Evolutionary conservation across 768 basidiomycete genomes (phyloP), one percentile per base, ranked within the genome.

Genomic region (Erythrobasidium yunnanense): DNA sequence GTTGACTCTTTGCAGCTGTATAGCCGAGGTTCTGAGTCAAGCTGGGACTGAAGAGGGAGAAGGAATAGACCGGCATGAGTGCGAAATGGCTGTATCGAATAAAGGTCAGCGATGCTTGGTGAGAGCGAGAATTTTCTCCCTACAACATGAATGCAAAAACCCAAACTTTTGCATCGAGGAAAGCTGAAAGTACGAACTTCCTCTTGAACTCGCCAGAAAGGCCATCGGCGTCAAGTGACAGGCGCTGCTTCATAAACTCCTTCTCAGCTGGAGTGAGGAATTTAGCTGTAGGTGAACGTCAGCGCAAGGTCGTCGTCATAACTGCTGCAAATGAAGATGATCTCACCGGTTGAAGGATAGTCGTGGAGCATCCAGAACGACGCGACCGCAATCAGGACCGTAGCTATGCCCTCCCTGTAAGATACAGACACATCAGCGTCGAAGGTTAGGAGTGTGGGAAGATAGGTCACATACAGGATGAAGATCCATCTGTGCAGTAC

Each of bases 361-460:
- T 88, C 87, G 71, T 87, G 83, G 66, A 88, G 82, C 72, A 88
- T 82, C 80, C 81, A 88, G 77, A 83, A 88, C 1, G 86, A 87
- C 8, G 78, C 74, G 23, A 74, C 73, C 7, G 84, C 85, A 4
- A 84, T 85, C n/a, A 87, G 17, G 25, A 87, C 79, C 0, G 87
- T 87, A 15, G 77, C 77, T 34, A 87, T 76, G 20, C 86, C 87
- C 72, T 87, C 84, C 13, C 87, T 68, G 62, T 87, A 87, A 86
- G 72, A 69, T 86, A 23, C 23, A 38, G 52, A 42, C 20, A 33
- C 35, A 20, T 17, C 34, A 20, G 66, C 23, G 18, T 25, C 30
- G 22, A 13, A 15, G 15, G 15, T 27, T 22, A 3, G 29, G 35
- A 11, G 13, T 34, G 15, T 6, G 22, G 4, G 29, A 23, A 23